Conservation (phyloP, 75 land plant genomes). For the Pinus albicaulis region DNA sequence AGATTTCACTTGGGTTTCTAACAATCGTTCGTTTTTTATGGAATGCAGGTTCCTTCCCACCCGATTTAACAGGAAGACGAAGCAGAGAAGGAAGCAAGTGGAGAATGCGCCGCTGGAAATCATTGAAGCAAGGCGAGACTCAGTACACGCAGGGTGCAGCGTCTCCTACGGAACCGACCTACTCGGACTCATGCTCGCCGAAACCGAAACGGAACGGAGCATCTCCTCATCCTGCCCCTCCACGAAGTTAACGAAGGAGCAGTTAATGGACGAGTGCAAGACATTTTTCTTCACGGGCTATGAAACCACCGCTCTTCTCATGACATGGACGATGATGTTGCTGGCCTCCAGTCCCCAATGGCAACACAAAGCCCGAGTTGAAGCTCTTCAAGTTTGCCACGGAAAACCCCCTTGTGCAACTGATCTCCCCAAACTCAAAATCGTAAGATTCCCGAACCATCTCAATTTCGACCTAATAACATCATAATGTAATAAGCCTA, state of each 20-base stretch:
- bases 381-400: constrained; percentile 45
- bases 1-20: too few relatives aligned
- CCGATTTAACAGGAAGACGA: constrained; percentile 61
- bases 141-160: constrained; percentile 30
- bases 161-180: constrained; percentile 69
- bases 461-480: background rate
- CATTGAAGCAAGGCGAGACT: constrained; percentile 45
- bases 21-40: too few relatives aligned
- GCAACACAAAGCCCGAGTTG: constrained; percentile 77
- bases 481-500: background rate
- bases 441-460: constrained; percentile 30
- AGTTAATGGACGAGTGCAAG: constrained; percentile 89
- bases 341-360: constrained; percentile 78
- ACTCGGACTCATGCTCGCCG: constrained; percentile 70
- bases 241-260: constrained; percentile 27
- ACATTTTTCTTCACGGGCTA: constrained; percentile 97
- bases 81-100: constrained; percentile 52
- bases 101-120: constrained; percentile 67
- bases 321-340: constrained; percentile 88
- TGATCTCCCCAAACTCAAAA: constrained; percentile 62
- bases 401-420: constrained; percentile 33
- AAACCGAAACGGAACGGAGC: constrained; percentile 16
- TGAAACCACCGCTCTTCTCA: constrained; percentile 69
- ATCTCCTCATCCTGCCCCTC: background rate
- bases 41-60: constrained; percentile 74